phyloP scores from a whole-genome alignment of 2,329 filamentous ascomycete species.

The Cordyceps cicadae region DNA sequence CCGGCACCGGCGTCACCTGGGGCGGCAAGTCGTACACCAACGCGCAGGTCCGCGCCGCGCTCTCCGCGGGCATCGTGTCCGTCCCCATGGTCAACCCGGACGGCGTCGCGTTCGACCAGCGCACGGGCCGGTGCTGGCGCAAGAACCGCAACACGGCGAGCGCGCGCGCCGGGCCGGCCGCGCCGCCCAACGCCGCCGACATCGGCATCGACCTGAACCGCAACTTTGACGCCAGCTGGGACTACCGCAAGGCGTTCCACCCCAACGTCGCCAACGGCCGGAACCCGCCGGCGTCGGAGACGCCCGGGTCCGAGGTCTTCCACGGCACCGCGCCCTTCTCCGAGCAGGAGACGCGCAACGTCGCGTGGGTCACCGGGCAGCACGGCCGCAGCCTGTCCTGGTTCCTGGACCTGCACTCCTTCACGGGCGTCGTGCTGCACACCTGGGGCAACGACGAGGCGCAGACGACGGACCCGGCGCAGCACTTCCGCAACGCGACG shows the following conservation, averaged over 20 bases:
- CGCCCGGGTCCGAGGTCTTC: constrained; percentile 38
- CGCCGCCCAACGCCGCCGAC: constrained; percentile 18
- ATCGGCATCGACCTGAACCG: constrained; percentile 47
- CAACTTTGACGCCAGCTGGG: constrained; percentile 51
- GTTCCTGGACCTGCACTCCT: constrained; percentile 53
- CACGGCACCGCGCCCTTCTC: constrained; percentile 44
- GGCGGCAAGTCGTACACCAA: constrained; percentile 43
- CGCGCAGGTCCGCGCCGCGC: constrained; percentile 41
- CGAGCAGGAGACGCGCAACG: constrained; percentile 47
- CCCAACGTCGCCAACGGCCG: constrained; percentile 23
- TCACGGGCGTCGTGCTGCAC: constrained; percentile 43
- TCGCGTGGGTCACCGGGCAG: constrained; percentile 43
- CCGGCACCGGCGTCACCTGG: constrained; percentile 41
- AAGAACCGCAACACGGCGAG: constrained; percentile 45
- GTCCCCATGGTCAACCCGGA: constrained; percentile 47
- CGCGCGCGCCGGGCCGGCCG: constrained; percentile 19
- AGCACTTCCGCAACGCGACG: constrained; percentile 44
- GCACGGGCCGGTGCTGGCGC: constrained; percentile 42
- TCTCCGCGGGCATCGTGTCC: constrained; percentile 45
- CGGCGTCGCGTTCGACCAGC: constrained; percentile 44
- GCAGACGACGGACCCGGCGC: constrained; percentile 34
- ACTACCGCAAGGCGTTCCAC: constrained; percentile 38
- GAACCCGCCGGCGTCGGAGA: constrained; percentile 25
- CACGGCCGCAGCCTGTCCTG: constrained; percentile 42
- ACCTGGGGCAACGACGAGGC: constrained; percentile 49